Percentiles rank a stretch among this genome's conserved stretches.
These are phyloP conservation scores for Stenogyne calaminthoides DNA, from an alignment of 305 asterid genomes.

Conservation along the genomic window DNA sequence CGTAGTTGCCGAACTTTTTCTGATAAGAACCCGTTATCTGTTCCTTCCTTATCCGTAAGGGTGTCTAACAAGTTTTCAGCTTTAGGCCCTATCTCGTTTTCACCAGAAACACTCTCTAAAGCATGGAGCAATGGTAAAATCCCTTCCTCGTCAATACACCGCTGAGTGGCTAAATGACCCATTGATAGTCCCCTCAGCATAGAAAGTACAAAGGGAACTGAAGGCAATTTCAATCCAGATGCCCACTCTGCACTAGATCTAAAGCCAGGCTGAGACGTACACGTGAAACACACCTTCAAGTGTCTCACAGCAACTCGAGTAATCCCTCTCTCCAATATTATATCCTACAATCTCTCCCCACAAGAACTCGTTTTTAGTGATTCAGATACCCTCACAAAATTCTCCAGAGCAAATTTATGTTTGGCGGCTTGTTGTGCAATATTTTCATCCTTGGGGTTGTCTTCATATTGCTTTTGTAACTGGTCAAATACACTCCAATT, in stretches of 20 bases:
- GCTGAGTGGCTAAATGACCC: slow-evolving; percentile 96
- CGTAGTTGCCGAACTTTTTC: slow-evolving; percentile 82
- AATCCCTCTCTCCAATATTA: slow-evolving; percentile 92
- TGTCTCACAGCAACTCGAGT: slow-evolving; percentile 80
- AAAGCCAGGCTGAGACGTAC: slow-evolving; percentile 76
- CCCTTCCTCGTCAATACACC: slow-evolving; percentile 83
- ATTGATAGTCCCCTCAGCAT: slow-evolving; percentile 94
- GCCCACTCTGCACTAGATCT: slow-evolving; percentile 78
- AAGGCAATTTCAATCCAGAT: slow-evolving; percentile 75
- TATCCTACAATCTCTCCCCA: slow-evolving; percentile 97
- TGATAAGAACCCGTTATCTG: slow-evolving; percentile 80
- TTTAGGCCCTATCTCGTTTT: slow-evolving; percentile 98
- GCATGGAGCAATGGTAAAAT: slow-evolving; percentile 90
- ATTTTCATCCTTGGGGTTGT: slow-evolving; percentile 77
- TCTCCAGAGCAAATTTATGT: slow-evolving; percentile 93
- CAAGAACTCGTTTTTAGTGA: slow-evolving; percentile 96
- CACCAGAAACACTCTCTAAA: slow-evolving; percentile 95
- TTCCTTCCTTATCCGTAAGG: slow-evolving; percentile 86
- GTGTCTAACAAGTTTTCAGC: slow-evolving; percentile 98
- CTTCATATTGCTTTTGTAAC: slow-evolving; percentile 73
- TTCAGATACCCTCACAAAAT: slow-evolving; percentile 96
- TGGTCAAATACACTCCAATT: slow-evolving; percentile 87
- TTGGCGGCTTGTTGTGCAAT: slow-evolving; percentile 71
- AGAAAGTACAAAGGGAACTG: slow-evolving; percentile 90
- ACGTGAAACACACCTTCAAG: slow-evolving; percentile 78